Evolutionary conservation across 2,329 filamentous ascomycete species (phyloP), one percentile per base, ranked within the genome.

Genomic region (Sarocladium oryzae): DNA sequence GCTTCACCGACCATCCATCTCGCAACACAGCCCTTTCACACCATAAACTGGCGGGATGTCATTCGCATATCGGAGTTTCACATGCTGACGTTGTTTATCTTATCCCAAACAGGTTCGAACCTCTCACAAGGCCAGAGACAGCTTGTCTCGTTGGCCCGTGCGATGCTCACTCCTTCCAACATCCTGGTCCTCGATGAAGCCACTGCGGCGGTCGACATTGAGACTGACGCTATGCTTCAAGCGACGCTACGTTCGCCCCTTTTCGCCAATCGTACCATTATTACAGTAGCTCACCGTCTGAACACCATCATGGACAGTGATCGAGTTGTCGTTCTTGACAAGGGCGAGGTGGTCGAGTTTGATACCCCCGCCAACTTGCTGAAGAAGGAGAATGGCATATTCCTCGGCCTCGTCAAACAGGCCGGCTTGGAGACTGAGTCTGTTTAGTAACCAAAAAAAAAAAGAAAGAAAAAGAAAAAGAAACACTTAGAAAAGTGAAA

Each of bases 171-270:
- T 5, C 93, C 93, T 13, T 95, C 89, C 69, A 97, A 97, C 69
- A 97, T 99, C 61, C 79, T 99, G 54, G 91, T 99, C 2, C 79
- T 99, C 24, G 93, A 99, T 66, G 93, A 99, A 77, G 93, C 95
- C 53, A 99, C 93, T 26, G 90, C 90, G 58, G 81, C 77, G 21
- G 80, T 85, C 10, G 81, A 86, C 63, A 75, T 86, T 37, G 77
- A 86, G 69, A 86, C 83, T 21, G 83, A 86, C 62, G 80, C 80
- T 51, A 72, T 85, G 70, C 71, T 86, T 51, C 83, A 86, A 69
- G 69, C 70, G 45, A 86, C 83, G 23, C 71, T 85, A 51, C 77
- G 82, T 30, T 79, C 78, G 32, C 77, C 80, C 20, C 66, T 85
- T 15, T 99, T 99, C 72, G 79, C 85, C 55, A 89, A 96, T 69